Percentiles rank a stretch among this genome's conserved stretches.
These are phyloP conservation scores for Stemphylium beticola DNA, from an alignment of 2,329 filamentous ascomycete species.

Conservation along the genomic window DNA sequence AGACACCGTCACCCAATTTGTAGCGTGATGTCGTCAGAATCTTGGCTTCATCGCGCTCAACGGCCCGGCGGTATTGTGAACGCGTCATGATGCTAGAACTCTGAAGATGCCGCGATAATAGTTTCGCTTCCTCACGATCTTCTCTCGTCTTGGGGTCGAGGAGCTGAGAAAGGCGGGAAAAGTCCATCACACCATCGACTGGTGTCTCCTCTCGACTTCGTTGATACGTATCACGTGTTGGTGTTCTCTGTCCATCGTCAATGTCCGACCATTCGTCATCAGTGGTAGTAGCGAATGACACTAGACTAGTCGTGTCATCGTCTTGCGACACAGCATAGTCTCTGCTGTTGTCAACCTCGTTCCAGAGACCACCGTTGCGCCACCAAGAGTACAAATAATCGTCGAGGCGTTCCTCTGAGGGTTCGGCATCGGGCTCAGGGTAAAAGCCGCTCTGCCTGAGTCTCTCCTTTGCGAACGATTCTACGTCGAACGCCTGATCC, in stretches of 20 bases:
- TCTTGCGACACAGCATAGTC: constrained; percentile 71
- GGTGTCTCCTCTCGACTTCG: constrained; percentile 60
- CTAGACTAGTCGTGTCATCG: constrained; percentile 81
- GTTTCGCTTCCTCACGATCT: constrained; percentile 79
- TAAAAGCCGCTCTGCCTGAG: constrained; percentile 51
- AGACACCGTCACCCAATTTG: constrained; percentile 26
- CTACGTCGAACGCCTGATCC: constrained; percentile 69
- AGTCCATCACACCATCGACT: constrained; percentile 57
- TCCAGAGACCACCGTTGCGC: constrained; percentile 84
- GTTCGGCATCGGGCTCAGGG: constrained; percentile 34
- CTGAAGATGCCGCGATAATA: constrained; percentile 79
- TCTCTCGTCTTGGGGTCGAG: constrained; percentile 80
- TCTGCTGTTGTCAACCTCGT: constrained; percentile 78
- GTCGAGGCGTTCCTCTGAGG: constrained; percentile 70
- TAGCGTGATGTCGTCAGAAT: constrained; percentile 62
- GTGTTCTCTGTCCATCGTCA: constrained; percentile 67
- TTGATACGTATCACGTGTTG: constrained; percentile 70
- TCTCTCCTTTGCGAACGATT: constrained; percentile 74
- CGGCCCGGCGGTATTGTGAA: constrained; percentile 72
- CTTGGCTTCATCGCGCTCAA: constrained; percentile 72
- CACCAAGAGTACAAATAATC: constrained; percentile 82
- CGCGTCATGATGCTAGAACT: constrained; percentile 79
- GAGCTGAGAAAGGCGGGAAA: constrained; percentile 75
- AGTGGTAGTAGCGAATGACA: constrained; percentile 67
- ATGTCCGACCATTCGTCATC: constrained; percentile 50